Percentiles rank a stretch among this genome's conserved stretches.
Conservation (phyloP, 306 rosid genomes). For the cucumber (Cucumis sativus) region Cucumber_9930_V3 NC_026659.2:26756501-26757000, state of each 20-base stretch:
- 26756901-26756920: too few species aligned
- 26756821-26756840: slow-evolving; percentile 57
- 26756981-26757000: slow-evolving; percentile 45
- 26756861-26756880: too few species aligned
- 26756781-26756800: slow-evolving; percentile 84
- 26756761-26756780: slow-evolving; percentile 98
- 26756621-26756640: too few species aligned
- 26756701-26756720: slow-evolving; percentile 2
- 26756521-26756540: slow-evolving; percentile 94
- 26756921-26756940: too few species aligned
- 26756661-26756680: too few species aligned
- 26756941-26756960: slow-evolving; percentile 35
- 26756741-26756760: slow-evolving; percentile 83
- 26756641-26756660: too few species aligned
- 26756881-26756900: too few species aligned
- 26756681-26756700: too few species aligned
- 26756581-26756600: too few species aligned
- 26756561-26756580: too few species aligned
- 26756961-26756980: slow-evolving; percentile 26
- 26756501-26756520: slow-evolving; percentile 95
- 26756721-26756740: slow-evolving; percentile 95
- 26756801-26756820: slow-evolving; percentile 58
- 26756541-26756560: slow-evolving; percentile 21
- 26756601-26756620: too few species aligned
- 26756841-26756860: slow-evolving; percentile 46